Conservation (phyloP, 495 filamentous ascomycete species). For the Daldinia concentrica region DNA sequence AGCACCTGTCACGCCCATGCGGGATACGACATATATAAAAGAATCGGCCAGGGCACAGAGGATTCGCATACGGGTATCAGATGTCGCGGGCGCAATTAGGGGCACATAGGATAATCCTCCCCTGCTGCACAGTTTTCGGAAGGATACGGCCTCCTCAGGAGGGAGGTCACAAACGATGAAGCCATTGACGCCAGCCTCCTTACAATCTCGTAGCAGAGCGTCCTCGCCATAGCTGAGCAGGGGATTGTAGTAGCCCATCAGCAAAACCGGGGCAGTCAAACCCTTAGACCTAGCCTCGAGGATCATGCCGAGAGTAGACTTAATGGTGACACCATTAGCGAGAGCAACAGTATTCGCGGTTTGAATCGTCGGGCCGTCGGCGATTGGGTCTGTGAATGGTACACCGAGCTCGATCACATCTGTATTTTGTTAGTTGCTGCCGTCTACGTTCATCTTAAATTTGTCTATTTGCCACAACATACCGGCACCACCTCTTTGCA, state of each 20-base stretch:
- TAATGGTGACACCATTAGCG: constrained; percentile 85
- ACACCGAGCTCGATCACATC: constrained; percentile 87
- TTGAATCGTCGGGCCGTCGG: constrained; percentile 94
- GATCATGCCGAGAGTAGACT: constrained; percentile 79
- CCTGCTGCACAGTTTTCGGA: constrained; percentile 82
- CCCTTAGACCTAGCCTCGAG: constrained; percentile 78
- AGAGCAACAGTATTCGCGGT: constrained; percentile 89
- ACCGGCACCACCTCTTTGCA: constrained; percentile 96
- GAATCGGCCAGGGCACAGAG: constrained; percentile 97
- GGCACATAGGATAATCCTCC: constrained; percentile 92
- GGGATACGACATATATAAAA: constrained; percentile 98
- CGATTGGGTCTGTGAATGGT: constrained; percentile 98
- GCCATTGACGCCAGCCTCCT: constrained; percentile 88
- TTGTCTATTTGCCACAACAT: constrained; percentile 41
- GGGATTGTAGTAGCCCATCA: constrained; percentile 99
- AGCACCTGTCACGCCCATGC: constrained; percentile 96
- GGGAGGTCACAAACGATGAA: constrained; percentile 98
- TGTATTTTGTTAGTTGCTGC: constrained; percentile 39
- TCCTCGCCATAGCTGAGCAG: constrained; percentile 93
- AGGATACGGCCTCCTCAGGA: constrained; percentile 94
- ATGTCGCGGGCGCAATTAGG: constrained; percentile 92
- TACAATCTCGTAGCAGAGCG: constrained; percentile 82
- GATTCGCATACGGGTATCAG: constrained; percentile 90
- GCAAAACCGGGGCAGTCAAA: constrained; percentile 79
- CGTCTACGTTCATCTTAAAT: neutral